phyloP scores from a whole-genome alignment of 2,329 filamentous ascomycete genomes.

The Botrytis tulipae region DNA sequence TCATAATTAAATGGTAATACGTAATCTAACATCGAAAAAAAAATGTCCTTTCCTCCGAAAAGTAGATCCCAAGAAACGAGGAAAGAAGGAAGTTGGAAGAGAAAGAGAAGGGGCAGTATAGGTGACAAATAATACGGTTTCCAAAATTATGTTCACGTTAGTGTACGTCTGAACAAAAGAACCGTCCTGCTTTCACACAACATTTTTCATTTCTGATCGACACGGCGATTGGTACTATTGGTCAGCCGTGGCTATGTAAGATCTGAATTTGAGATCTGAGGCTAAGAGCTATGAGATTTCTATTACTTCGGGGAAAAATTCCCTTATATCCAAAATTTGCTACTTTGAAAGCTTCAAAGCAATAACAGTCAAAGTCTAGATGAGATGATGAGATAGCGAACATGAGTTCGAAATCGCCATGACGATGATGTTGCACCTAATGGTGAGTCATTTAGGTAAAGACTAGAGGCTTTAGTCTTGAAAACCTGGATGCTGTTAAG shows the following conservation, averaged over 20 bases:
- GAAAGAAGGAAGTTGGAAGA: not conserved
- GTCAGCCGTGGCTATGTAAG: not conserved
- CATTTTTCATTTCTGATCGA: not conserved
- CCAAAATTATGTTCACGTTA: accelerated
- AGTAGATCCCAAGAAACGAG: not conserved
- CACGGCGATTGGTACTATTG: not conserved
- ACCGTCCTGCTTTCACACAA: not conserved
- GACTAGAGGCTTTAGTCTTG: not conserved
- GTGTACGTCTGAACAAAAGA: not conserved
- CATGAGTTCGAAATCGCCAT: not conserved
- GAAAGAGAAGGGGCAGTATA: not conserved
- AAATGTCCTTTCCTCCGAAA: not conserved
- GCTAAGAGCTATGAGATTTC: not conserved
- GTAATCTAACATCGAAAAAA: not conserved
- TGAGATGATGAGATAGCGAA: not conserved
- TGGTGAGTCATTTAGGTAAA: not conserved
- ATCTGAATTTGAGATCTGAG: not conserved
- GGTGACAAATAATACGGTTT: not conserved
- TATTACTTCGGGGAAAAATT: not conserved
- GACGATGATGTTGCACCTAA: not conserved
- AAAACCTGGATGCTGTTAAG: not conserved
- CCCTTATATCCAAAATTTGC: not conserved
- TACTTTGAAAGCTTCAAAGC: not conserved
- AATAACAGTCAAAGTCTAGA: not conserved
- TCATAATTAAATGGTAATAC: not conserved